Evolutionary conservation across 2,329 filamentous ascomycete genomes (phyloP), one percentile per base, ranked within the genome.

Genomic region (Beauveria sp.): DNA sequence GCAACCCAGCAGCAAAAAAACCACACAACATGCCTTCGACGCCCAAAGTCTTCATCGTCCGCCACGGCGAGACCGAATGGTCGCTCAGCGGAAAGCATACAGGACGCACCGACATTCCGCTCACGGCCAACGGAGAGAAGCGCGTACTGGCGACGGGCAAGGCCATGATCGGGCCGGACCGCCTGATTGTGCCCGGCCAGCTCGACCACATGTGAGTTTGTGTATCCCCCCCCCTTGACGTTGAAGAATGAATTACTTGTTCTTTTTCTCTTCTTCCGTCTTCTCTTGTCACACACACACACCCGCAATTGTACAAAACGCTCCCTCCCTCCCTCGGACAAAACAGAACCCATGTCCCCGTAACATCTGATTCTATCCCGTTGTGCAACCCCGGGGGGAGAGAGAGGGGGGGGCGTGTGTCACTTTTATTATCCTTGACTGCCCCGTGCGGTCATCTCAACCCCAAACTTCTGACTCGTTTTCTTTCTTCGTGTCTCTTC

Each of bases 21-120:
- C 12, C 12, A 38, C 12, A 38, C 34, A 34, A 38, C 12, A 38
- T 38, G 34, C 34, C 34, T 38, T 53, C 74, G 2, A 85, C 87
- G 2, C 90, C 90, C 2, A 83, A 90, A 59, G 87, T 90, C 72
- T 93, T 93, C 78, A 85, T 95, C 67, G 78, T 92, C 72, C 90
- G 93, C 68, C 93, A 97, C 72, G 93, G 93, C 76, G 91, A 97
- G 78, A 98, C 93, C 4, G 91, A 96, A 79, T 98, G 93, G 93
- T 96, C 90, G 5, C 85, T 96, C 53, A 88, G 88, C 67, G 93
- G 91, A 61, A 83, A 86, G 58, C 91, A 97, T 76, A 98, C 93
- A 0, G 89, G 92, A 57, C 82, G 79, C 31, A 90, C 89, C n/a
- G 93, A 98, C 70, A 89, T 98, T 4, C 88, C 91, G 1, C 80